phyloP scores from a whole-genome alignment of 75 land plant genomes.

The Sequoiadendron giganteum region DNA sequence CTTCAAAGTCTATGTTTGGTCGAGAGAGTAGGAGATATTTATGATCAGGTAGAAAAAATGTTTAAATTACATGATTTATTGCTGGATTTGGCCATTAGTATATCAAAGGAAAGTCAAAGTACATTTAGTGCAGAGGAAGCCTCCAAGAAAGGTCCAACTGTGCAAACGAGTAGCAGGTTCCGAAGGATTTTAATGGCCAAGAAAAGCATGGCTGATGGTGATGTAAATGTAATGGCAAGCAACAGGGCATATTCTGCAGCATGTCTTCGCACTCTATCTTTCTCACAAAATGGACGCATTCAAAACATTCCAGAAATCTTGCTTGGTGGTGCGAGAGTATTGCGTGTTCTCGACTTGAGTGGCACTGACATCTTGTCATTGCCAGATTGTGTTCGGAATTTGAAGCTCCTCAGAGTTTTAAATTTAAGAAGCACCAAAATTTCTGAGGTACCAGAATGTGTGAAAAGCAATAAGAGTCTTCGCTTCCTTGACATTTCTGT shows the following conservation, averaged over 20 bases:
- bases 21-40: not conserved
- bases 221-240: no score
- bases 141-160: not conserved
- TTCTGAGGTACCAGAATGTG: no score
- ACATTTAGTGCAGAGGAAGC: not conserved
- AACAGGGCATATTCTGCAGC: no score
- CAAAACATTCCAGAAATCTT: not conserved
- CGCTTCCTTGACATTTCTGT: not conserved
- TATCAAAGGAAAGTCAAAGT: not conserved
- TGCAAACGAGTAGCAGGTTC: not conserved
- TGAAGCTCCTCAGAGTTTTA: no score
- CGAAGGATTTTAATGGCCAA: not conserved
- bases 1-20: conserved; percentile 32
- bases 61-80: not conserved
- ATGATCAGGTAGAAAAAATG: not conserved
- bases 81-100: not conserved
- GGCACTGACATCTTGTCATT: no score
- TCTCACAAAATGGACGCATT: not conserved
- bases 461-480: not conserved
- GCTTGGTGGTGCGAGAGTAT: not conserved
- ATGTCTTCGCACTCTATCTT: not conserved
- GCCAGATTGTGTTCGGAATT: not conserved
- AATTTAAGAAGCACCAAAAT: no score
- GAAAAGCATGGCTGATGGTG: not conserved
- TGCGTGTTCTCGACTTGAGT: not conserved